Conservation (phyloP, 1,139 yeast species). For the Geotrichum reessii region DNA sequence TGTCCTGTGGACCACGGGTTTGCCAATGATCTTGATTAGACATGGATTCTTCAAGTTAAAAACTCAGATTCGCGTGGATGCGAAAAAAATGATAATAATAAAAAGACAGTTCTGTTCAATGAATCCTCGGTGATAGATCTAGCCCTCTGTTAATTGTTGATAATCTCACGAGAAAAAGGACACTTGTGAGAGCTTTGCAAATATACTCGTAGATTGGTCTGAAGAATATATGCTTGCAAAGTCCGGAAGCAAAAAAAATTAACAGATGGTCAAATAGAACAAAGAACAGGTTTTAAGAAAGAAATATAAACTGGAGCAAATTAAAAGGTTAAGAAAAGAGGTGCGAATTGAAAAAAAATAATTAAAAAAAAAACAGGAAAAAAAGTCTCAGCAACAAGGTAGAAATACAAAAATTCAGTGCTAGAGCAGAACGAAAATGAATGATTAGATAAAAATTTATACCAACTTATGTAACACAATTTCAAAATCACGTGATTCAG, state of each 20-base stretch:
- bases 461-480: neutral
- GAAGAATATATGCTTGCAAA: neutral
- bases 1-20: constrained; percentile 12
- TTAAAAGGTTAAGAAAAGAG: neutral
- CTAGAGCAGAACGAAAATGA: neutral
- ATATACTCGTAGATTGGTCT: neutral
- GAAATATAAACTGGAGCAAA: neutral
- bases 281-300: neutral
- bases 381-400: neutral
- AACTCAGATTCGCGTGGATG: neutral
- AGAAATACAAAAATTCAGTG: neutral
- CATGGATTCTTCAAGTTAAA: constrained; percentile 7
- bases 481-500: no score
- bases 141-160: neutral
- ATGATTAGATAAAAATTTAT: neutral
- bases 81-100: no score
- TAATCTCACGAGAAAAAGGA: neutral
- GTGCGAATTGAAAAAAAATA: neutral
- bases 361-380: neutral
- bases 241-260: neutral
- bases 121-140: neutral
- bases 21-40: constrained; percentile 18
- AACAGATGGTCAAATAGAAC: neutral
- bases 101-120: no score
- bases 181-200: neutral